phyloP scores from a whole-genome alignment of 441 rosid genomes.

The Biscutella laevigata region DNA sequence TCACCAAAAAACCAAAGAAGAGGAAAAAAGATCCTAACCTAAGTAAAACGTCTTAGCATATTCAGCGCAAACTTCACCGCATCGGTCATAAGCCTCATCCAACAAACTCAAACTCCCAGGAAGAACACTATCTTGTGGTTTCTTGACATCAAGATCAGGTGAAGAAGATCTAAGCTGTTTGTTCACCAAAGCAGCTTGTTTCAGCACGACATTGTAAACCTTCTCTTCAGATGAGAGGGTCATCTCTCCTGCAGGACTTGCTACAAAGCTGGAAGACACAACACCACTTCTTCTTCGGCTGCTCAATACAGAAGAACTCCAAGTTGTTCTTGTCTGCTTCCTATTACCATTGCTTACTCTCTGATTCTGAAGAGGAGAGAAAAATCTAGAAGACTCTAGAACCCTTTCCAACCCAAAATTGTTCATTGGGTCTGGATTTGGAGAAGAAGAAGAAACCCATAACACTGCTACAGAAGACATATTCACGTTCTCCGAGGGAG shows the following conservation, averaged over 20 bases:
- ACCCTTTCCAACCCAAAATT: slow-evolving; percentile 30
- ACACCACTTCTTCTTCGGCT: slow-evolving; percentile 15
- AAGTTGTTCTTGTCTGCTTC: slow-evolving; percentile 25
- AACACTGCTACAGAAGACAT: slow-evolving; percentile 32
- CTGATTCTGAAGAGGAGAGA: slow-evolving; percentile 21
- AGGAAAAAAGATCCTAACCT: slow-evolving; percentile 31
- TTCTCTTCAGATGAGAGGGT: slow-evolving; percentile 66
- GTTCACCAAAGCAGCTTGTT: slow-evolving; percentile 76
- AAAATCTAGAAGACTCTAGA: slow-evolving; percentile 31
- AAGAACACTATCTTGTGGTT: slow-evolving; percentile 35
- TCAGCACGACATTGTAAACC: slow-evolving; percentile 69
- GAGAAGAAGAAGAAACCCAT: slow-evolving; percentile 26
- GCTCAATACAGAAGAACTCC: slow-evolving; percentile 18
- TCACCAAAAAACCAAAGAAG: slow-evolving; percentile 1
- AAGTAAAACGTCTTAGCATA: slow-evolving; percentile 85
- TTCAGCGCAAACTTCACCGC: slow-evolving; percentile 82
- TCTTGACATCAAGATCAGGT: slow-evolving; percentile 39
- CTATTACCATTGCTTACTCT: too few relatives aligned
- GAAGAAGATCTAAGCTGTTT: slow-evolving; percentile 34
- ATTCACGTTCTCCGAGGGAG: too few relatives aligned
- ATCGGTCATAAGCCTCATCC: slow-evolving; percentile 70
- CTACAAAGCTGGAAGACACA: slow-evolving; percentile 41
- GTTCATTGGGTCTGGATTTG: slow-evolving; percentile 24
- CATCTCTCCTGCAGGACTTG: slow-evolving; percentile 46
- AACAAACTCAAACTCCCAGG: slow-evolving; percentile 55